Evolutionary conservation across 257 asterid species (phyloP).

Genomic region (Prunella vulgaris): DNA sequence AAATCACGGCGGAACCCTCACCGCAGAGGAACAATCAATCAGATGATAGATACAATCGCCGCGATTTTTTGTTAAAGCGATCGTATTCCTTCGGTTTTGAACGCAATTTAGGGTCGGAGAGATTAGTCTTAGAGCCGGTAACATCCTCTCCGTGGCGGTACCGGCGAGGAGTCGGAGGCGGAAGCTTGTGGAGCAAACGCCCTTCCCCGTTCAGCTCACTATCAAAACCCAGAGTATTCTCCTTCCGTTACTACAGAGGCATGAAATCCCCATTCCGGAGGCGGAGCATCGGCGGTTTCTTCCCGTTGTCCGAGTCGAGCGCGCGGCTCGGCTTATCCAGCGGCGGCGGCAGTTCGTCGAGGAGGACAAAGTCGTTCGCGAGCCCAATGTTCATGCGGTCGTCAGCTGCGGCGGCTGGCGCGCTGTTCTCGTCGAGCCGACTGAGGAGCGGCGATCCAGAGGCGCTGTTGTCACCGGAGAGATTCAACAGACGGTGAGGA

Average conservation of each 20-base stretch:
- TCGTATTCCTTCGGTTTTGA: constrained; percentile 93
- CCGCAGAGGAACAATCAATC: constrained; percentile 48
- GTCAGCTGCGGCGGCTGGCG: constrained; percentile 39
- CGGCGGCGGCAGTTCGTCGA: constrained; percentile 67
- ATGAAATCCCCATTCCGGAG: constrained; percentile 95
- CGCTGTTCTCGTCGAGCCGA: constrained; percentile 84
- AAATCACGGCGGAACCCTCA: constrained; percentile 53
- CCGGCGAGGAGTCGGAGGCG: constrained; percentile 52
- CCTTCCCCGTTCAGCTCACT: constrained; percentile 78
- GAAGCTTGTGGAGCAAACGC: constrained; percentile 77
- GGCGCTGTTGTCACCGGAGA: constrained; percentile 89
- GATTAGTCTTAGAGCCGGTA: constrained; percentile 61
- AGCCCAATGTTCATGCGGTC: constrained; percentile 83
- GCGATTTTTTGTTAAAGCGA: constrained; percentile 71
- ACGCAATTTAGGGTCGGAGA: constrained; percentile 76
- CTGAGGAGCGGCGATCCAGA: constrained; percentile 95
- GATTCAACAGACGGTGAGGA: constrained; percentile 66
- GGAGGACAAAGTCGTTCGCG: constrained; percentile 83
- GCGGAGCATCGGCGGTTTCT: constrained; percentile 60
- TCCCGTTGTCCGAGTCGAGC: constrained; percentile 74
- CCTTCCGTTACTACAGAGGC: constrained; percentile 80
- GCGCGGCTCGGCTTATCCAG: constrained; percentile 50
- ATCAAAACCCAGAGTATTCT: constrained; percentile 68
- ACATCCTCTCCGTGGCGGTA: constrained; percentile 93
- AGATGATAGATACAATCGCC: constrained; percentile 64